These are phyloP conservation scores for Neoboletus subvelutipes DNA, from an alignment of 768 basidiomycete genomes.

Conservation along the genomic window DNA sequence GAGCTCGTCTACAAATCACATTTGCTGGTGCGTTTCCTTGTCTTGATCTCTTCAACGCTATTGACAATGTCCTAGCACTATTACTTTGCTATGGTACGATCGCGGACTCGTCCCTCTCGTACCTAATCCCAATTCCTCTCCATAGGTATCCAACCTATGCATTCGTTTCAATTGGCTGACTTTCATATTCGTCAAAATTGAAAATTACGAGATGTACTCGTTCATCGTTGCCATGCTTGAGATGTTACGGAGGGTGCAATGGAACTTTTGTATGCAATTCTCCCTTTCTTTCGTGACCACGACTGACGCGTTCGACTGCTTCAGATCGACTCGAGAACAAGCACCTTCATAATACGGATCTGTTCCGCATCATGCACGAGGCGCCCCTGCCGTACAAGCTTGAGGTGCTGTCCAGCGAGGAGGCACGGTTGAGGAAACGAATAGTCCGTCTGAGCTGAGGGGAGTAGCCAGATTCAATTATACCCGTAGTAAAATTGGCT, in stretches of 20 bases:
- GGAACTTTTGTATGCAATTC: slow-evolving; percentile 80
- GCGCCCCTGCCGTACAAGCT: slow-evolving; percentile 78
- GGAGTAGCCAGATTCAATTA: not conserved
- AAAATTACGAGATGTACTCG: slow-evolving; percentile 51
- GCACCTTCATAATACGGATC: slow-evolving; percentile 90
- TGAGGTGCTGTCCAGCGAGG: slow-evolving; percentile 46
- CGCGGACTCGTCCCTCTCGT: not conserved
- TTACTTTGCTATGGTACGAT: slow-evolving; percentile 72
- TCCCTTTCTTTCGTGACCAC: not conserved
- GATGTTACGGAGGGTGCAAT: slow-evolving; percentile 77
- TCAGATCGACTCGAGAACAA: slow-evolving; percentile 85
- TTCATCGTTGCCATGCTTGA: slow-evolving; percentile 75
- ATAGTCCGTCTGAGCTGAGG: slow-evolving; percentile 21
- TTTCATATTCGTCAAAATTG: slow-evolving; percentile 60
- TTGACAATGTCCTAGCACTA: slow-evolving; percentile 49
- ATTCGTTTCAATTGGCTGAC: slow-evolving; percentile 83
- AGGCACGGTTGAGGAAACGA: slow-evolving; percentile 27
- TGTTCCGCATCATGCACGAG: slow-evolving; percentile 85
- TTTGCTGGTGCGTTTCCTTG: slow-evolving; percentile 46
- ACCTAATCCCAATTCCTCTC: not conserved
- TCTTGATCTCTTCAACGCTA: not conserved
- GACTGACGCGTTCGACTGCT: not conserved
- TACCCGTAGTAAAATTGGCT: not conserved
- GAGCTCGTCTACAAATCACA: slow-evolving; percentile 73
- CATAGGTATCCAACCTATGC: slow-evolving; percentile 65